phyloP scores from a whole-genome alignment of 495 filamentous ascomycete species.

The Aspergillus bridgeri region DNA sequence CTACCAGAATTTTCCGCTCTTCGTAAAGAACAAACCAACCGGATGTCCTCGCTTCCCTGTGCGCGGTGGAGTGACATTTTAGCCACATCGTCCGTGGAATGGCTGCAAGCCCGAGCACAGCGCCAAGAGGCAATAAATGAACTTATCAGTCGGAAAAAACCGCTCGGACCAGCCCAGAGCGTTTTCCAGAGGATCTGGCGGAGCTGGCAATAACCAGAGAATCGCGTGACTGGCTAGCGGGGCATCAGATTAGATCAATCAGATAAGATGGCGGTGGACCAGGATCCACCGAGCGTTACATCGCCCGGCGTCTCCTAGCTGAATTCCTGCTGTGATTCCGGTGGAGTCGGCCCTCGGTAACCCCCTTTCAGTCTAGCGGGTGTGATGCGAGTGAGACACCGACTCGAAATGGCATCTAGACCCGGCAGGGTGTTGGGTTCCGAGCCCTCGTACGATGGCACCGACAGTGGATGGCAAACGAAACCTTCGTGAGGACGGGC shows the following conservation, averaged over 20 bases:
- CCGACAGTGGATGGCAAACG: neutral
- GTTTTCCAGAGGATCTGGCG: neutral
- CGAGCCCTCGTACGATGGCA: neutral
- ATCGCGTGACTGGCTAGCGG: constrained; percentile 1
- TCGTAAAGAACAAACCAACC: neutral
- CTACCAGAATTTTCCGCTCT: neutral
- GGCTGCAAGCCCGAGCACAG: neutral
- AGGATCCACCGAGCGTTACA: neutral
- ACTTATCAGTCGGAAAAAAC: constrained; percentile 11
- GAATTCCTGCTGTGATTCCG: too few species aligned
- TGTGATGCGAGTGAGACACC: constrained; percentile 7
- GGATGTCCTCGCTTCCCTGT: neutral
- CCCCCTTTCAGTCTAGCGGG: neutral
- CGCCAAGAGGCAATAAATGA: constrained; percentile 16
- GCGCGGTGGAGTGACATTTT: constrained; percentile 2
- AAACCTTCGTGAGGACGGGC: neutral
- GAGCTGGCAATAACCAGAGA: neutral
- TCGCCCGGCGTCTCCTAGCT: too few species aligned
- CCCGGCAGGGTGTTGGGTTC: constrained; percentile 1
- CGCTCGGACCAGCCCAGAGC: neutral
- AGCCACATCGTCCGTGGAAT: neutral
- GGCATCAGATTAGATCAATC: constrained; percentile 13
- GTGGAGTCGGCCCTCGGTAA: neutral
- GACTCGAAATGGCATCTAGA: constrained; percentile 1
- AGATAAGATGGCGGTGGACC: constrained; percentile 19